phyloP scores from a whole-genome alignment of 495 filamentous ascomycete genomes.

The Trichoderma gamsii region DNA sequence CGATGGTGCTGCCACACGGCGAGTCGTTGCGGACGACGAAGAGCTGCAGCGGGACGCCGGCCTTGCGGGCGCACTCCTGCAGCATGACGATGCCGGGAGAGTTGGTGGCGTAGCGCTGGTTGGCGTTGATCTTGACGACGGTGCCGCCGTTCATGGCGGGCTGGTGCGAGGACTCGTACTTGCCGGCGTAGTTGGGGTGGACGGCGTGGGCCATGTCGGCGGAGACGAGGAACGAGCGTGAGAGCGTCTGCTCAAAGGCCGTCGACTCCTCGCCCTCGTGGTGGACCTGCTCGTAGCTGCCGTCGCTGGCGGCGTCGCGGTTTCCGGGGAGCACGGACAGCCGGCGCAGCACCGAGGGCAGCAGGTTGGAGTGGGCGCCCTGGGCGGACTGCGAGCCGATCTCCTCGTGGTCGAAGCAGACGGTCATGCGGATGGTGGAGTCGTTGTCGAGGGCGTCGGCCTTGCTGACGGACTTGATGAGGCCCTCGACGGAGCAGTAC shows the following conservation, averaged over 20 bases:
- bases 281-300: slow-evolving; percentile 47
- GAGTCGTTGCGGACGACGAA: slow-evolving; percentile 97
- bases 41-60: slow-evolving; percentile 77
- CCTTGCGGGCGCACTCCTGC: slow-evolving; percentile 69
- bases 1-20: slow-evolving; percentile 91
- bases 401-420: slow-evolving; percentile 96
- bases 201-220: slow-evolving; percentile 97
- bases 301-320: slow-evolving; percentile 34
- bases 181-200: slow-evolving; percentile 85
- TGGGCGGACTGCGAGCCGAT: slow-evolving; percentile 89
- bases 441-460: slow-evolving; percentile 62
- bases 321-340: slow-evolving; percentile 68
- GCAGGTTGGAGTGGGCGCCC: slow-evolving; percentile 85
- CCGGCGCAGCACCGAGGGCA: slow-evolving; percentile 82
- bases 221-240: slow-evolving; percentile 89
- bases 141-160: slow-evolving; percentile 95
- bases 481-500: slow-evolving; percentile 73
- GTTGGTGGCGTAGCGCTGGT: slow-evolving; percentile 92
- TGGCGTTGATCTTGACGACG: slow-evolving; percentile 97
- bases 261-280: slow-evolving; percentile 55
- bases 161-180: slow-evolving; percentile 85
- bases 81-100: slow-evolving; percentile 89
- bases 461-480: slow-evolving; percentile 72
- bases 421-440: slow-evolving; percentile 75
- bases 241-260: slow-evolving; percentile 87